Evolutionary conservation across 306 rosid species (phyloP).

Genomic region (Malus asiatica): DNA sequence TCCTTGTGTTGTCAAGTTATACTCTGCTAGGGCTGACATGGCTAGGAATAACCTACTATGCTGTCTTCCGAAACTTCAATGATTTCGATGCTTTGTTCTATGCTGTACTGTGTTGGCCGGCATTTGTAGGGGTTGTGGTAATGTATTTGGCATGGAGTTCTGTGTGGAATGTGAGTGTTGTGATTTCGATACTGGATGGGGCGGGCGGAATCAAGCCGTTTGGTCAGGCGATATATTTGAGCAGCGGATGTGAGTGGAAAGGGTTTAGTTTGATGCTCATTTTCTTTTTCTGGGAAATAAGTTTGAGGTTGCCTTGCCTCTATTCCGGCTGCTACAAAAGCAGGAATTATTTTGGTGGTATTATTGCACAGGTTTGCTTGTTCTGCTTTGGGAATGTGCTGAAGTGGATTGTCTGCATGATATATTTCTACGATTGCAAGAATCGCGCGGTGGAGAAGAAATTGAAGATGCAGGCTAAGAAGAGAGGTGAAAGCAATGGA

Average conservation of each 20-base stretch:
- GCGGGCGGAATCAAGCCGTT: constrained; percentile 35
- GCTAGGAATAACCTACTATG: neutral
- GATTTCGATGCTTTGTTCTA: neutral
- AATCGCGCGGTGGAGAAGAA: constrained; percentile 36
- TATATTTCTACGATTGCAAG: constrained; percentile 52
- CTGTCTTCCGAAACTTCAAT: neutral
- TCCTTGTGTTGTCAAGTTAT: neutral
- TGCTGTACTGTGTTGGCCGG: constrained; percentile 2
- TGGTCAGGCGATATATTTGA: constrained; percentile 29
- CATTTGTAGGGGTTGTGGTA: constrained; percentile 11
- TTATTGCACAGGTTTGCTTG: constrained; percentile 28
- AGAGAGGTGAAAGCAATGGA: constrained; percentile 5
- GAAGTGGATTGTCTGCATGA: constrained; percentile 48
- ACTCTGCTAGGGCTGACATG: neutral
- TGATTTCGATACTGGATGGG: constrained; percentile 41
- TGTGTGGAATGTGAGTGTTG: constrained; percentile 49
- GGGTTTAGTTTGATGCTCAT: constrained; percentile 45
- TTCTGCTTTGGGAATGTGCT: constrained; percentile 36
- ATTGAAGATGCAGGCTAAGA: constrained; percentile 23
- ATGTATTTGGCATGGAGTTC: constrained; percentile 42
- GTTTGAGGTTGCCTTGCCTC: constrained; percentile 38
- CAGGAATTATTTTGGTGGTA: constrained; percentile 17
- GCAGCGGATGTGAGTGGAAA: constrained; percentile 29
- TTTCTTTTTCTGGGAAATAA: constrained; percentile 42
- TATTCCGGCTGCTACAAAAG: constrained; percentile 29